A percentile compares a stretch with the other conserved stretches of the same genome.
Evolutionary conservation across 495 filamentous ascomycete genomes (phyloP).

Genomic region (Annulohypoxylon moriforme): DNA sequence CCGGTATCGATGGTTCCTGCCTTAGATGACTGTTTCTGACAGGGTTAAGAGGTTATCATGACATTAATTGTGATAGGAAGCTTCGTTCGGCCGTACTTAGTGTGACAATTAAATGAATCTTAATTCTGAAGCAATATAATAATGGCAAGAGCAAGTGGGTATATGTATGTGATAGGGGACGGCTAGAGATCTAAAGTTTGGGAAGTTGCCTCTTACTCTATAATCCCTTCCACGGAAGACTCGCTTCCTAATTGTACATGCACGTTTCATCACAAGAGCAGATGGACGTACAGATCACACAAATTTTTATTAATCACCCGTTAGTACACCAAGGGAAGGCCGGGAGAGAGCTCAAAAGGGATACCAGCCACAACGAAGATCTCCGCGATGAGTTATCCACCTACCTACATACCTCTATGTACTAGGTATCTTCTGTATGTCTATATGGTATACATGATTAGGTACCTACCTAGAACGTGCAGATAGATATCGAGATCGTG

Average conservation of each 20-base stretch:
- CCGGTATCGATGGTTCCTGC: neutral
- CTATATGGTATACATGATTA: too few species aligned
- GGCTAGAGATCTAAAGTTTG: neutral
- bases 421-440: neutral
- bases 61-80: neutral
- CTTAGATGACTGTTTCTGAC: neutral
- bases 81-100: neutral
- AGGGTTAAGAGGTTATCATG: neutral
- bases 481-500: too few species aligned
- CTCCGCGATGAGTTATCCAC: neutral
- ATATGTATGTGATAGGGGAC: neutral
- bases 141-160: neutral
- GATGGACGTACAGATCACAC: neutral
- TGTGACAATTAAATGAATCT: neutral
- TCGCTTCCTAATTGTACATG: neutral
- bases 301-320: neutral
- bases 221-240: neutral
- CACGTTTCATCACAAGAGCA: neutral
- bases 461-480: too few species aligned
- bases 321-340: neutral
- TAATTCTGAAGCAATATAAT: neutral
- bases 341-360: neutral
- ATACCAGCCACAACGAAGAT: slow-evolving; percentile 23
- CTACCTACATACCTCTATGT: neutral
- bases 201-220: neutral